A percentile compares a stretch with the other conserved stretches of the same genome.
Evolutionary conservation across 257 asterid genomes (phyloP).

Genomic region (Dorcoceras hygrometricum): DNA sequence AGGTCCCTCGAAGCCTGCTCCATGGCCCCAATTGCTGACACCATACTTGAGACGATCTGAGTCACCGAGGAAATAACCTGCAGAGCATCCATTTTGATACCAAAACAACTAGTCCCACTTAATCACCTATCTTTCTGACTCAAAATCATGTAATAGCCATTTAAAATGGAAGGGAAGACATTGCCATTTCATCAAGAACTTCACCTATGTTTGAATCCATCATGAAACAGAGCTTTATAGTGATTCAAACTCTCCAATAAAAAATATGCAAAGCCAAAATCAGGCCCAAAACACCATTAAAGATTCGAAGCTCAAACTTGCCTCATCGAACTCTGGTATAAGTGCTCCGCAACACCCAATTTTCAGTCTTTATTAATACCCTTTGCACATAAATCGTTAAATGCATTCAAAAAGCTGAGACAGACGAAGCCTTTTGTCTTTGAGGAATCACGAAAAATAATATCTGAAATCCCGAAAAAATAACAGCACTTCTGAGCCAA

Average conservation of each 20-base stretch:
- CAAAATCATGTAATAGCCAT: background rate
- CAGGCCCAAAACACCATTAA: background rate
- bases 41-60: constrained; percentile 35
- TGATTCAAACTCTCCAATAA: background rate
- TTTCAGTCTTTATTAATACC: background rate
- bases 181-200: background rate
- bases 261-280: background rate
- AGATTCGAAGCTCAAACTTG: constrained; percentile 3
- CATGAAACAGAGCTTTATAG: background rate
- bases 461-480: too few relatives aligned
- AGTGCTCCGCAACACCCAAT: background rate
- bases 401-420: too few relatives aligned
- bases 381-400: background rate
- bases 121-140: background rate
- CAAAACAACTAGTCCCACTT: background rate
- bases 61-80: constrained; percentile 33
- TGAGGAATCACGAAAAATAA: constrained; percentile 9
- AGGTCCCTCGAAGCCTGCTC: constrained; percentile 36
- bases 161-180: background rate
- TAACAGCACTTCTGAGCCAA: background rate
- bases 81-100: constrained; percentile 28
- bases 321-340: background rate
- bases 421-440: background rate
- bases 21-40: constrained; percentile 32
- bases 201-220: constrained; percentile 5